phyloP scores from a whole-genome alignment of 129 eudicot species.

The Lactuca sativa region DNA sequence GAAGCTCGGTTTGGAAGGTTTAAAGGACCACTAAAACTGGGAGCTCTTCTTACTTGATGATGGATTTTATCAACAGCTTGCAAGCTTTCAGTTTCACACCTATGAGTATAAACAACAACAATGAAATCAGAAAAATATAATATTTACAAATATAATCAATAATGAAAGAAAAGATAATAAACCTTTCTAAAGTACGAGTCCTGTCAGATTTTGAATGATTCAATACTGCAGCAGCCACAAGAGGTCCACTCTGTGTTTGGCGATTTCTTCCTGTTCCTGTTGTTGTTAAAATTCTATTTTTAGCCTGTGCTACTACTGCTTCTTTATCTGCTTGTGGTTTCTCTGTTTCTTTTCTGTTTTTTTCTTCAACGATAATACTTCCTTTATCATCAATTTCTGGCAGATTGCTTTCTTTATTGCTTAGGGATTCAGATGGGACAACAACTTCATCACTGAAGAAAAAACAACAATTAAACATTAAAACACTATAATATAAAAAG shows the following conservation, averaged over 20 bases:
- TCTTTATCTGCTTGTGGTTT: slow-evolving; percentile 56
- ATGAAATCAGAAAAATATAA: too few species aligned
- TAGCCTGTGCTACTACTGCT: slow-evolving; percentile 42
- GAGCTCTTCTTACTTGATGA: slow-evolving; percentile 60
- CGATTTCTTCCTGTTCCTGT: slow-evolving; percentile 39
- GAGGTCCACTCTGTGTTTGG: slow-evolving; percentile 93
- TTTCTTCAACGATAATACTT: slow-evolving; percentile 27
- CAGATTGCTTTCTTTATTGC: slow-evolving; percentile 46
- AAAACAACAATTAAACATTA: not conserved
- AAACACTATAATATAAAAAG: not conserved
- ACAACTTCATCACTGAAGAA: slow-evolving; percentile 35
- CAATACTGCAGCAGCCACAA: slow-evolving; percentile 64
- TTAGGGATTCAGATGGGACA: slow-evolving; percentile 34
- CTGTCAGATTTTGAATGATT: slow-evolving; percentile 65
- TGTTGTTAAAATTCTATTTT: slow-evolving; percentile 35
- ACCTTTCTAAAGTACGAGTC: slow-evolving; percentile 71
- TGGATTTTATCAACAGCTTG: slow-evolving; percentile 58
- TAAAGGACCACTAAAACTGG: slow-evolving; percentile 96
- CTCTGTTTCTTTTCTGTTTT: slow-evolving; percentile 45
- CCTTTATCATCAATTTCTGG: slow-evolving; percentile 39
- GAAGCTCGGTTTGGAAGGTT: slow-evolving; percentile 95
- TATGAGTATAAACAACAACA: slow-evolving; percentile 15
- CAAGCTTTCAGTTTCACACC: slow-evolving; percentile 65
- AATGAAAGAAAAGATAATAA: not conserved
- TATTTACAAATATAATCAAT: not conserved